Evolutionary conservation across 2,329 filamentous ascomycete species (phyloP), one percentile per base, ranked within the genome.

Genomic region (Apiospora marii): DNA sequence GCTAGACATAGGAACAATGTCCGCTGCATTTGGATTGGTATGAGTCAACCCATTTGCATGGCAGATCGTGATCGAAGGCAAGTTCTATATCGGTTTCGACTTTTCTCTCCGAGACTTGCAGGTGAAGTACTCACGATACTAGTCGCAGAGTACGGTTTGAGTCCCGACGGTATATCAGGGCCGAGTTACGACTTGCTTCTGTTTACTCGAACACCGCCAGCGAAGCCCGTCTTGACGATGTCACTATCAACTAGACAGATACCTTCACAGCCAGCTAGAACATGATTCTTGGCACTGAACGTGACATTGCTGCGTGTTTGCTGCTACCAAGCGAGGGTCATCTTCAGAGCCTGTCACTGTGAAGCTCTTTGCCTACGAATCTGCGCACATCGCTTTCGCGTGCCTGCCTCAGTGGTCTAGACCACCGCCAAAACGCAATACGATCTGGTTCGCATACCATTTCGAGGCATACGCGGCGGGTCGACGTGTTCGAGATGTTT

Each of bases 401-500:
- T 22, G 22, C 53, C 16, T 22, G 7, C 16, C 4, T 12, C 19
- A 3, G 16, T 14, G 4, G 53, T 61, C 30, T 58, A 37, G 30
- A 61, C 7, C 16, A 22, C 53, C 6, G 51, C 53, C 19, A 34
- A 34, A n/a, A 12, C 19, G 10, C 58, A 41, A 24, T 16, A 12
- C 12, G 0, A 41, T 22, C 22, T 64, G 58, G 58, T 64, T 64
- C 58, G 58, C 58, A 64, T 13, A 14, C 34, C 34, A n/a, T 37
- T 8, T 41, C 34, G 22, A 64, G 58, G 58, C 58, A 64, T 37
- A 64, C 22, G 58, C 34, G 34, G 34, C 30, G 30, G 22, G 58
- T 41, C 58, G 58, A 64, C 58, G 58, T 64, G 58, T 64, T 64
- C 58, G 19, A 14, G 34, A 22, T 61, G 58, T 64, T 64, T 64